These are phyloP conservation scores for Erythrobasidium hasegawianum DNA, from an alignment of 1,284 basidiomycete genomes.

Conservation along the genomic window DNA sequence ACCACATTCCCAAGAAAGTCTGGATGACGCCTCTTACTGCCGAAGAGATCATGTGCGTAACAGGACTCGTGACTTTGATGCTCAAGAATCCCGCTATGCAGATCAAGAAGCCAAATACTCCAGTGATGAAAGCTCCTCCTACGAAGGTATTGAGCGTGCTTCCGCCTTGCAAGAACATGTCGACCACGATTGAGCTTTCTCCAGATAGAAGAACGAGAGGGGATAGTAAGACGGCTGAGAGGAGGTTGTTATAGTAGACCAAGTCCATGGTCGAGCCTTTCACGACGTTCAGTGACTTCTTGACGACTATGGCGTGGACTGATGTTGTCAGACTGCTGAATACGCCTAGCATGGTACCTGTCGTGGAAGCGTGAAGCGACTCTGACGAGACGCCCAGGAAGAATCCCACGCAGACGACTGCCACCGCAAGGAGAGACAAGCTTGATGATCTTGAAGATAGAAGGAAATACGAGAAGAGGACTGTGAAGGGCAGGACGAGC, in stretches of 20 bases:
- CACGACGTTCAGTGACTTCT: constrained; percentile 68
- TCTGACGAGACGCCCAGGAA: constrained; percentile 65
- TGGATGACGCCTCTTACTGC: constrained; percentile 73
- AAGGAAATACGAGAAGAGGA: constrained; percentile 67
- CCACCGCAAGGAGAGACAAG: constrained; percentile 57
- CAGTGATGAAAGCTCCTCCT: constrained; percentile 72
- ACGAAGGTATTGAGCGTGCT: constrained; percentile 63
- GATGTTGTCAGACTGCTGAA: constrained; percentile 62
- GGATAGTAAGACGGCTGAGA: constrained; percentile 61
- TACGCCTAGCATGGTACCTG: constrained; percentile 71
- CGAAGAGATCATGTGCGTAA: constrained; percentile 82
- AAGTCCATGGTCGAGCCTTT: constrained; percentile 71
- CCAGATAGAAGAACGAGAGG: constrained; percentile 67
- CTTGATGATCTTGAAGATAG: constrained; percentile 53
- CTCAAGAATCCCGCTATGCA: constrained; percentile 80
- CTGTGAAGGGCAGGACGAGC: constrained; percentile 76
- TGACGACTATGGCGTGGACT: constrained; percentile 69
- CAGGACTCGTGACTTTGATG: constrained; percentile 86
- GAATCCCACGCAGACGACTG: constrained; percentile 58
- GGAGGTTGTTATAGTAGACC: constrained; percentile 77
- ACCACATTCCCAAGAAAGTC: constrained; percentile 66
- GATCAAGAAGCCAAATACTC: constrained; percentile 78
- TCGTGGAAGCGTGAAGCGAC: constrained; percentile 44
- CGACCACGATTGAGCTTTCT: constrained; percentile 61
- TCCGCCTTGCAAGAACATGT: constrained; percentile 58